These are phyloP conservation scores for Mucor piriformis DNA, from an alignment of 371 early-diverging fungal genomes.

Conservation along the genomic window DNA sequence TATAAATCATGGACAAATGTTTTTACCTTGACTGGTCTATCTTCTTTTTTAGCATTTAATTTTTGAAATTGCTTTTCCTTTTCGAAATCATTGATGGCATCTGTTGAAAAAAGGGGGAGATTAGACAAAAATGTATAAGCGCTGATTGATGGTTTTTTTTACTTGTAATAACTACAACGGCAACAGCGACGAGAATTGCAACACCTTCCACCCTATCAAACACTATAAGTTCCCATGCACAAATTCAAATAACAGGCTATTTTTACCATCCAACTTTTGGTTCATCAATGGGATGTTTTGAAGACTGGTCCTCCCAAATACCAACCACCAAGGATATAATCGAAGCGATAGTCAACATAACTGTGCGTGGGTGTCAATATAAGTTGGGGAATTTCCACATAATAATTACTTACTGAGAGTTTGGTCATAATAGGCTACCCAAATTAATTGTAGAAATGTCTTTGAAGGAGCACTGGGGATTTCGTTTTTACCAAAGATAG, in stretches of 20 bases:
- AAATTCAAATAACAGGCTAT: not conserved
- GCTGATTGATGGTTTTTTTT: not conserved
- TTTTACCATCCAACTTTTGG: not conserved
- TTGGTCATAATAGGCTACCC: not conserved
- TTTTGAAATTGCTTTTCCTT: not conserved
- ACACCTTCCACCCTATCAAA: not conserved
- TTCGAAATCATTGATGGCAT: not conserved
- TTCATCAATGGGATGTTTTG: not conserved
- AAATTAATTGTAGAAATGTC: not conserved
- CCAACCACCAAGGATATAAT: not conserved
- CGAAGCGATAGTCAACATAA: not conserved
- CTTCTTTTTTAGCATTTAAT: not conserved
- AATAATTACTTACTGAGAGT: not conserved
- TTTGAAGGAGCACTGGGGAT: not conserved
- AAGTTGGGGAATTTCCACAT: too few species aligned
- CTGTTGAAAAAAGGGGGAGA: not conserved
- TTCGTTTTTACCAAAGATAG: not conserved
- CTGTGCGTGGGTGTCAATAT: not conserved
- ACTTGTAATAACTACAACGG: not conserved
- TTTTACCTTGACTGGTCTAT: slow-evolving; percentile 1
- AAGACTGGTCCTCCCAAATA: not conserved
- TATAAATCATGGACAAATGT: not conserved
- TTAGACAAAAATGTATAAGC: not conserved
- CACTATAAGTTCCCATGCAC: not conserved
- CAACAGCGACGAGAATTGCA: not conserved